Base-by-base conservation (phyloP, 306 rosid species). In the Prunus mume region DNA sequence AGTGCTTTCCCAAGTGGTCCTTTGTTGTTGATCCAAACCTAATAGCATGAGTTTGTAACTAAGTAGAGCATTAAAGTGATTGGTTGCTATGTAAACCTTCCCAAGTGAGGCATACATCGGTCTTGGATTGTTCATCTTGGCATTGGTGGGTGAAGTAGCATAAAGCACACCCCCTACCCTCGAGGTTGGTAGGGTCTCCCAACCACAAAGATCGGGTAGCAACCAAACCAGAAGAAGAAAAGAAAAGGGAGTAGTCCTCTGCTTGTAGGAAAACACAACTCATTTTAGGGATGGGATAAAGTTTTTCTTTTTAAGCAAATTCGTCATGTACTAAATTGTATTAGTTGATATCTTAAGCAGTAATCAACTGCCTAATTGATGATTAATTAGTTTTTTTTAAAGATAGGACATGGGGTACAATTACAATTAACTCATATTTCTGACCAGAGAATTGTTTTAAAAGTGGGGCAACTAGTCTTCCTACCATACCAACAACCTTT, bases 391-490 rank as follows among this genome's bases (percentile, higher is more conserved):
- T 14, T 19, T 1, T 20, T 51, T 15, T 15, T 15, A 51, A 20
- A 20, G 10, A 56, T 11, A 12, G 11, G 25, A 20, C 9, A 56
- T 56, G 27, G 13, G 62, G 62, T 56, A 56, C 11, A 56, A 56
- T 56, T 38, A 6, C 9, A 38, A 38, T 6, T 55, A 24, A 19
- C 10, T 55, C 61, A 55, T 19, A 55, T 10, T 19, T 55, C 25
- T 55, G n/a, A 9, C 6, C 2, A 58, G 6, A 58, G 0, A 12
- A 24, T 25, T 60, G 7, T 22, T 60, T 60, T 12, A 12, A 30
- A 60, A 62, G 67, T 27, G 67, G 67, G 67, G 41, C 65, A 60
- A 56, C 28, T 56, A 19, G 22, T 25, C 65, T 60, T 60, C 38
- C 68, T 18, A 30, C 68, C 46, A 3, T 18, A 65, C 49, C 69